Conservation (phyloP, 176 grass and related monocot species). For the Bromus sterilis region DNA sequence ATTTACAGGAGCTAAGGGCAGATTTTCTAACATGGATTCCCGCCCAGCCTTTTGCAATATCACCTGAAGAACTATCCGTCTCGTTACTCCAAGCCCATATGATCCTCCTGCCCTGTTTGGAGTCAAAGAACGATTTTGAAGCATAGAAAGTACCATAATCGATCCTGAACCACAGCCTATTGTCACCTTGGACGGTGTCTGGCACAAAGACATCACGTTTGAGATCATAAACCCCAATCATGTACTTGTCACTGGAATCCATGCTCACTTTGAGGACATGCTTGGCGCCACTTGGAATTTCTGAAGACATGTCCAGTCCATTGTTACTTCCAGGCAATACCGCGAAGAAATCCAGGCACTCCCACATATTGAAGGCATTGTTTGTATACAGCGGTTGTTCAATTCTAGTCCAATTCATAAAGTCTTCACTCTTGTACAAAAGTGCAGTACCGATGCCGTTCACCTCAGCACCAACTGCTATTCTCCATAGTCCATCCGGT, state of each 20-base stretch:
- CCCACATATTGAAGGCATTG: conserved; percentile 53
- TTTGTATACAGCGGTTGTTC: conserved; percentile 43
- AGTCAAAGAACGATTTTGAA: conserved; percentile 75
- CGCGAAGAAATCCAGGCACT: conserved; percentile 68
- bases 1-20: background rate
- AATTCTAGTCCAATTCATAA: conserved; percentile 45
- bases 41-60: conserved; percentile 67
- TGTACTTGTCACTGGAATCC: conserved; percentile 44
- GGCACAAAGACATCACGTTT: conserved; percentile 52
- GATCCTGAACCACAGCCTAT: conserved; percentile 48
- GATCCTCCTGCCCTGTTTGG: conserved; percentile 42
- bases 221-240: conserved; percentile 50
- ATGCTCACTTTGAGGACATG: conserved; percentile 74
- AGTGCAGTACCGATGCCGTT: conserved; percentile 41
- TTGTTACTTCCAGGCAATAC: conserved; percentile 24
- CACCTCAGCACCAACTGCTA: conserved; percentile 48
- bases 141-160: conserved; percentile 79
- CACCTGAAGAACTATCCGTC: conserved; percentile 43
- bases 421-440: conserved; percentile 60
- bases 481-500: conserved; percentile 52
- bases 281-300: conserved; percentile 38
- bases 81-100: conserved; percentile 72
- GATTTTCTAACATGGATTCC: conserved; percentile 59
- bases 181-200: conserved; percentile 31
- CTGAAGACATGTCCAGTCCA: conserved; percentile 43